Evolutionary conservation across 371 early-diverging fungal genomes (phyloP).

Genomic region (Sporodiniella umbellata): DNA sequence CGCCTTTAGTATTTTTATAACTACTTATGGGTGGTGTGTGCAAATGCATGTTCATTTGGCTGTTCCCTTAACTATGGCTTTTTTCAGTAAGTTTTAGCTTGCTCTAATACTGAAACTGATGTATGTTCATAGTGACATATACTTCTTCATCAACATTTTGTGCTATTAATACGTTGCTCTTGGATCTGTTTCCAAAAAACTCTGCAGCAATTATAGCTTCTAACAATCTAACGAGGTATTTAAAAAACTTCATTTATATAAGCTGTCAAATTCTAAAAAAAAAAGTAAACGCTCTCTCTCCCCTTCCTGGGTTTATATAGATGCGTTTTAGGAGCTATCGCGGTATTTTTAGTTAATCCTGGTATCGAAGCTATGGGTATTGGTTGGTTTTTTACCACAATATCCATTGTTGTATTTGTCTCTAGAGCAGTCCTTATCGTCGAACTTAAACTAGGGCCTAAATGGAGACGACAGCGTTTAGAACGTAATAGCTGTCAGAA

Average conservation of each 20-base stretch:
- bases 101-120: neutral
- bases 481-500: neutral
- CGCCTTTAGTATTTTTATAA: constrained; percentile 26
- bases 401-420: constrained; percentile 25
- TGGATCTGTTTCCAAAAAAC: constrained; percentile 38
- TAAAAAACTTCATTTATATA: neutral
- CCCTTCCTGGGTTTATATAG: neutral
- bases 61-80: constrained; percentile 24
- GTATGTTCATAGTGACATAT: constrained; percentile 25
- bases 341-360: constrained; percentile 28
- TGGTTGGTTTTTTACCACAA: constrained; percentile 36
- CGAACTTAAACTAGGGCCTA: constrained; percentile 27
- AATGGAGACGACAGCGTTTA: constrained; percentile 20
- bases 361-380: constrained; percentile 22
- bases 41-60: constrained; percentile 23
- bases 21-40: constrained; percentile 37
- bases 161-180: constrained; percentile 33
- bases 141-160: constrained; percentile 32
- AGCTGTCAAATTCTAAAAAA: neutral
- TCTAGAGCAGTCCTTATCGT: constrained; percentile 24
- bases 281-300: too few relatives aligned
- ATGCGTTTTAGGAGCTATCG: constrained; percentile 36
- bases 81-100: constrained; percentile 24
- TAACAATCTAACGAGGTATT: constrained; percentile 27
- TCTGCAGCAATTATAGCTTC: constrained; percentile 44